Conservation (phyloP, 1,284 basidiomycete genomes). For the Ceratobasidium sp. region DNA sequence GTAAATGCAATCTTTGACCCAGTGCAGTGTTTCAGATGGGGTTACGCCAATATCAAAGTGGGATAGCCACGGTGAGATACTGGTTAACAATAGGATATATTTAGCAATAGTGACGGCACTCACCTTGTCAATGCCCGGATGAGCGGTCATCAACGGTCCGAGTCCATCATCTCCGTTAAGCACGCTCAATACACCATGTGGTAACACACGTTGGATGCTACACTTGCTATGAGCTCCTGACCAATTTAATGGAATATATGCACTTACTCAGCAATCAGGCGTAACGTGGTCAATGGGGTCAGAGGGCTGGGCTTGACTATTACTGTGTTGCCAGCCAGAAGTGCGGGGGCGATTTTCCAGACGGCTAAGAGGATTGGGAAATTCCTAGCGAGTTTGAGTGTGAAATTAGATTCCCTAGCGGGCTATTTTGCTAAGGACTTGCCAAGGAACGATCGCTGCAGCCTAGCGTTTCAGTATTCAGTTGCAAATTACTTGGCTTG, state of each 20-base stretch:
- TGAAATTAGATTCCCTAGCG: constrained; percentile 1
- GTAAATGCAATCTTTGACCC: constrained; percentile 57
- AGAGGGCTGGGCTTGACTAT: constrained; percentile 92
- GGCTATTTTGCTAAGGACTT: background rate
- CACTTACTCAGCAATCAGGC: constrained; percentile 60
- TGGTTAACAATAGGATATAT: constrained; percentile 56
- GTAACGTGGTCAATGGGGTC: constrained; percentile 87
- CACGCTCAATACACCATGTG: constrained; percentile 91
- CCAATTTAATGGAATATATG: constrained; percentile 9
- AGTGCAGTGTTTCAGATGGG: constrained; percentile 18
- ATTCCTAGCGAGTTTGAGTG: constrained; percentile 17
- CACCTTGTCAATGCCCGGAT: constrained; percentile 84
- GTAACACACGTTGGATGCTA: constrained; percentile 71
- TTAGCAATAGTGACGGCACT: background rate
- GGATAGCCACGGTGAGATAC: constrained; percentile 57
- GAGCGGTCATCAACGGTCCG: constrained; percentile 84
- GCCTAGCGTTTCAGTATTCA: constrained; percentile 5
- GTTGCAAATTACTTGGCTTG: background rate
- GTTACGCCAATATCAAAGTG: background rate
- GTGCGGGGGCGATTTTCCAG: constrained; percentile 88
- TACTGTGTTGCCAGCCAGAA: constrained; percentile 86
- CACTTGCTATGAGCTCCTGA: background rate
- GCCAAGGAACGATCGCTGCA: constrained; percentile 34
- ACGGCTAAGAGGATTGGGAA: constrained; percentile 92
- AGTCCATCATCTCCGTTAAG: constrained; percentile 87